Base-by-base conservation (phyloP, 345 rosid genomes). In the Salix exigua region DNA sequence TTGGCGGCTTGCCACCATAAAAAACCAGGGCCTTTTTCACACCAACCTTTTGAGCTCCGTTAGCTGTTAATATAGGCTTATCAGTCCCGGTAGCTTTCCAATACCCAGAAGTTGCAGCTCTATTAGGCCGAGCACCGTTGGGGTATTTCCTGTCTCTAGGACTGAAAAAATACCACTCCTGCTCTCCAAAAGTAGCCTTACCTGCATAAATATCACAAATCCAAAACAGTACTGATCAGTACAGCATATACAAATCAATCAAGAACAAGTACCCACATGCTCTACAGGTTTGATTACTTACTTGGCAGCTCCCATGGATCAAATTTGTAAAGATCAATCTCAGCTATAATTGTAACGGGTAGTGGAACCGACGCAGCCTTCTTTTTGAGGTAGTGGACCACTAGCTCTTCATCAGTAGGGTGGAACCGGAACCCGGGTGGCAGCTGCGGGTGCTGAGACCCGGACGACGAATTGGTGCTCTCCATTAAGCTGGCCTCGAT, bases 61-160 rank as follows among this genome's bases (percentile, higher is more conserved):
- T 86, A 1, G 91, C 85, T 11, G 90, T 83, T 64, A 93, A 55
- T 14, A 96, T 91, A 33, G 99, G 98, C 86, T 94, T 96, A 78
- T 96, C 99, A 2, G 97, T 96, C 44, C 99, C 99, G 0, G 99
- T 96, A 0, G 99, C 99, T 86, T 96, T 96, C 99, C 99, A 96
- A 73, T 96, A 96, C 46, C 99, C 99, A 0, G 99, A 94, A 17
- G 97, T 94, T 0, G 99, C 98, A 0, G 97, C 99, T 78, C 98
- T 68, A 84, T 96, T 96, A 4, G 99, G 99, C 83, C 99, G 83
- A 23, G 94, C 98, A 37, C 99, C 98, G 62, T 96, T 96, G 58
- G 99, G 99, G 66, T 96, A 96, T 83, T 96, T 96, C 79, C 98
- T 80, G 77, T 96, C 99, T 62, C 99, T 76, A 0, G 99, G 99